A percentile compares a stretch with the other conserved stretches of the same genome.
Evolutionary conservation across 352 stramenopile species (phyloP).

Genomic region (Pythium biforme): DNA sequence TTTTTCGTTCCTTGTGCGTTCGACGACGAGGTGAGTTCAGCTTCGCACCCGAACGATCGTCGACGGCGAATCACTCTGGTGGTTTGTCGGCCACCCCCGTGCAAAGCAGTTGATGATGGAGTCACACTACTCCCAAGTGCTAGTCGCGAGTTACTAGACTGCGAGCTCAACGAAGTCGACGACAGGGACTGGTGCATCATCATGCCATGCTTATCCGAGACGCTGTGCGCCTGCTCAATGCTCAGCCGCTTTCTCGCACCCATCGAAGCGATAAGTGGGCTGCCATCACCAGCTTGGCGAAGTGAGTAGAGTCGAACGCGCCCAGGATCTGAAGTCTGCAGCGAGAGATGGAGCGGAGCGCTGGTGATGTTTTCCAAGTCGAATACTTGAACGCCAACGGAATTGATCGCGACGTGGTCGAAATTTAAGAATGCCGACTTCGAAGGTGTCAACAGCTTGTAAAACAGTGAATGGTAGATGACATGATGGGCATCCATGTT

Average conservation of each 20-base stretch:
- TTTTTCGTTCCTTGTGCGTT: constrained; percentile 31
- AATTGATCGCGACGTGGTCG: constrained; percentile 84
- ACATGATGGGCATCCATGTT: constrained; percentile 91
- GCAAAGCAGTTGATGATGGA: constrained; percentile 1
- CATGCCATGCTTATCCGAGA: constrained; percentile 8
- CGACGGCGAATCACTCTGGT: constrained; percentile 50
- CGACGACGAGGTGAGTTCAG: constrained; percentile 39
- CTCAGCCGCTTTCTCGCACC: constrained; percentile 4
- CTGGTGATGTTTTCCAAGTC: constrained; percentile 89
- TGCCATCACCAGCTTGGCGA: constrained; percentile 24
- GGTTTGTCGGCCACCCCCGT: constrained; percentile 3
- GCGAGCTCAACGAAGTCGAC: constrained; percentile 24
- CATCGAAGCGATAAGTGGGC: constrained; percentile 5
- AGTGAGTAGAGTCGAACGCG: constrained; percentile 79
- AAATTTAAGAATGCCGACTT: constrained; percentile 88
- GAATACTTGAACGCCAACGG: constrained; percentile 84
- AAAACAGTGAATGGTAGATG: constrained; percentile 90
- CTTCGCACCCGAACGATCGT: constrained; percentile 70
- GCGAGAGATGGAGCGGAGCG: constrained; percentile 68
- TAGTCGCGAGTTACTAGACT: constrained; percentile 20
- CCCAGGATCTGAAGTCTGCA: constrained; percentile 71
- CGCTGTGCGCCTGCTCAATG: background rate
- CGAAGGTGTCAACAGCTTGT: constrained; percentile 85
- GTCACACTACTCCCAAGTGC: constrained; percentile 1
- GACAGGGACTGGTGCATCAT: constrained; percentile 21